Conservation (phyloP, 2,329 filamentous ascomycete species). For the Plenodomus biglobosus region DNA sequence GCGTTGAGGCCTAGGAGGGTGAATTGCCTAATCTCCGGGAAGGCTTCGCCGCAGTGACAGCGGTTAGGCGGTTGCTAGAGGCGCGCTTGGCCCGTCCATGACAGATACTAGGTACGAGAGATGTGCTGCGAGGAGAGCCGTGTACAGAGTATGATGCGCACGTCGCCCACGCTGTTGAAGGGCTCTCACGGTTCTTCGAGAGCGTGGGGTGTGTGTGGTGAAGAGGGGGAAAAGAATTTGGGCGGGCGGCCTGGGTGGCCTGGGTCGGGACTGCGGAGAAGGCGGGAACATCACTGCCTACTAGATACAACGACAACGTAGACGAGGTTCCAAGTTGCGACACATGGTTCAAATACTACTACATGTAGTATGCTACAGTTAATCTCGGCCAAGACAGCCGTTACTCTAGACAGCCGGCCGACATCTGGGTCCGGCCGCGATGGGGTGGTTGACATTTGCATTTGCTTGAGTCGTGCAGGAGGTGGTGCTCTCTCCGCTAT, state of each 20-base stretch:
- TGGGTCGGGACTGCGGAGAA: not conserved
- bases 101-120: conserved; percentile 9
- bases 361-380: no score
- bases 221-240: not conserved
- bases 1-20: conserved; percentile 8
- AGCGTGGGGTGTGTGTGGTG: not conserved
- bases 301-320: no score
- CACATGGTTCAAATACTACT: no score
- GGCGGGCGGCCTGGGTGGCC: not conserved
- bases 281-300: not conserved
- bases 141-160: no score
- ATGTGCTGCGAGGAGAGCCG: conserved; percentile 1
- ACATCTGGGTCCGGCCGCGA: no score
- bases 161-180: not conserved
- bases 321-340: no score
- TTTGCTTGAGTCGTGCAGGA: no score
- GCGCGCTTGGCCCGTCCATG: conserved; percentile 11
- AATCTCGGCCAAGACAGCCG: no score
- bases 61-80: conserved; percentile 12
- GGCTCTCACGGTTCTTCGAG: not conserved
- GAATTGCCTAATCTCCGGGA: conserved; percentile 10
- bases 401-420: no score
- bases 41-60: conserved; percentile 14
- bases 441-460: no score
- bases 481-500: no score